A percentile compares a stretch with the other conserved stretches of the same genome.
These are phyloP conservation scores for Pelomyxa schiedti DNA, from an alignment of 78 protist species.

Conservation along the genomic window DNA sequence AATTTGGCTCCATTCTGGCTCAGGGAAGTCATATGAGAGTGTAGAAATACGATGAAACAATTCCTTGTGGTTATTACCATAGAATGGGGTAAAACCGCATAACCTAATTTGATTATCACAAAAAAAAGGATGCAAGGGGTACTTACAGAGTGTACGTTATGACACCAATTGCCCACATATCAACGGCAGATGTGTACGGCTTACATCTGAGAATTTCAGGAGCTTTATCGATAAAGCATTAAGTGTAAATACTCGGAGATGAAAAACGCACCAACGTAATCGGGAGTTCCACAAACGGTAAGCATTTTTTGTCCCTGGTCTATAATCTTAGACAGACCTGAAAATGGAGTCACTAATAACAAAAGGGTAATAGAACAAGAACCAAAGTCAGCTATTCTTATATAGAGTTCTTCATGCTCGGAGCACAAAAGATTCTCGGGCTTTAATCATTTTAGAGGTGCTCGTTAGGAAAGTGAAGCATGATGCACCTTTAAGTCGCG, in stretches of 20 bases:
- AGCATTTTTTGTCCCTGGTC: slow-evolving; percentile 37
- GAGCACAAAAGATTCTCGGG: slow-evolving; percentile 52
- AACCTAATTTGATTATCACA: slow-evolving; percentile 15
- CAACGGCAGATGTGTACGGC: slow-evolving; percentile 4
- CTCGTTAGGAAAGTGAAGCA: too few species aligned
- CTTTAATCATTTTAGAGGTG: too few species aligned
- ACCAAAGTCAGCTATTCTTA: slow-evolving; percentile 34
- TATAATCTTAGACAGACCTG: slow-evolving; percentile 45
- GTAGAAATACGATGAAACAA: slow-evolving; percentile 73
- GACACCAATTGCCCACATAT: slow-evolving; percentile 36
- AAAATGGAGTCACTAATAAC: slow-evolving; percentile 4
- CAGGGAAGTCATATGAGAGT: slow-evolving; percentile 73
- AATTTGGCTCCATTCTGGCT: slow-evolving; percentile 67
- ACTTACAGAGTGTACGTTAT: slow-evolving; percentile 16
- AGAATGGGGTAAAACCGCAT: slow-evolving; percentile 85
- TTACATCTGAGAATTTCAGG: background rate
- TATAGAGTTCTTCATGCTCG: slow-evolving; percentile 34
- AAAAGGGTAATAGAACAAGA: background rate
- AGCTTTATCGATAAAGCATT: slow-evolving; percentile 8
- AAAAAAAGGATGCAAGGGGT: background rate
- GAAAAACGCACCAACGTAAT: slow-evolving; percentile 28
- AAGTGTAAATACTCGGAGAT: background rate
- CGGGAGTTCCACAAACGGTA: slow-evolving; percentile 63
- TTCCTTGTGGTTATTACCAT: slow-evolving; percentile 57
- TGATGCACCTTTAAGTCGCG: too few species aligned